Base-by-base conservation (phyloP, 139 green algal genomes). In the Chlorella sp. region DNA sequence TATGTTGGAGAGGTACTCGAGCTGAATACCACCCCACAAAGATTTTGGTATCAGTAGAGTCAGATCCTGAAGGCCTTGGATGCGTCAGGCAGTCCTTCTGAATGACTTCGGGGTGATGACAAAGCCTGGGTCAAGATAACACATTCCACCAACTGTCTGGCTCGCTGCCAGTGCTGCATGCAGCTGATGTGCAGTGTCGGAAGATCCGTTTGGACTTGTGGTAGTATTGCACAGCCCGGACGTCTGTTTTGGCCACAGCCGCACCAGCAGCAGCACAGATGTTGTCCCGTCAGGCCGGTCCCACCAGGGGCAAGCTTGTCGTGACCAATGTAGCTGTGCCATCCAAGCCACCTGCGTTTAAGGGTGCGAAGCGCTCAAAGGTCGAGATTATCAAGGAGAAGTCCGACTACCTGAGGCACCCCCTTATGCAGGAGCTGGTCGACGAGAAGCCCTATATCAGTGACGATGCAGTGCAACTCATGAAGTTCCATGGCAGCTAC, bases 401-500 rank as follows among this genome's bases (percentile, higher is more conserved):
- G 51, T 90, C 72, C 74, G 92, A 98, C 85, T 99, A 91, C 78
- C 82, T 99, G 67, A 82, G 96, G 6, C 95, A 98, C 76, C 96
- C 96, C 2, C 87, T 99, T 26, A 97, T 99, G 87, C 82, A 96
- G 76, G 87, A 99, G 72, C 86, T 99, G 5, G 87, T 95, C 3
- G 90, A 85, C 49, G 83, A 93, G 22, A 88, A 87, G 10, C 82
- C 89, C 5, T 90, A 80, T 76, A 96, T 99, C 80, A 91, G 66
- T 65, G 93, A 97, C 78, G 88, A 93, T 0, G 83, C 92, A 5
- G 78, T 92, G 77, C 95, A 99, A 89, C 88, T 99, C 6, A 98
- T 99, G 88, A 99, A 99, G 88, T 99, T 99, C 77, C 96, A 99
- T 77, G 96, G 96, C 66, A 93, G 81, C 73, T 99, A 99, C 74